Conservation (phyloP, 164 flowering plant genomes). For the Vitis cinerea region DNA sequence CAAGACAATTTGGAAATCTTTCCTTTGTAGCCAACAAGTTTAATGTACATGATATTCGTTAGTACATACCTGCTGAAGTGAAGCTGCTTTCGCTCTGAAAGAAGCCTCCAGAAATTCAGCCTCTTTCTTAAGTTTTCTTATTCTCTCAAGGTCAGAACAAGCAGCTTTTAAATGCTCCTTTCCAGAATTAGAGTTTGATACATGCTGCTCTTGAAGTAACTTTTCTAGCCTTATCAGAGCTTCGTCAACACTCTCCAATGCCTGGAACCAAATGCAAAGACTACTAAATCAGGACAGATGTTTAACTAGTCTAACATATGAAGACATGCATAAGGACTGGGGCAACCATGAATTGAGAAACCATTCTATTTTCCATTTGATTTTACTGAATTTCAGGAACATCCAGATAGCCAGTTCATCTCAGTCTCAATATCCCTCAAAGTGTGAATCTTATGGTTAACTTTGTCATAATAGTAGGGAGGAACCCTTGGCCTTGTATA, state of each 20-base stretch:
- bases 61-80: constrained; percentile 69
- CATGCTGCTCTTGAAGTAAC: constrained; percentile 84
- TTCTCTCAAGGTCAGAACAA: constrained; percentile 95
- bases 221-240: constrained; percentile 79
- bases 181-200: constrained; percentile 71
- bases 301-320: neutral
- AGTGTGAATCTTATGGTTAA: too few species aligned
- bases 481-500: too few species aligned
- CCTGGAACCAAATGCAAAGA: constrained; percentile 43
- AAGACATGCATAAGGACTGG: constrained; percentile 4
- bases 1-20: too few species aligned
- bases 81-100: constrained; percentile 95
- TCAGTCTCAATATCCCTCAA: too few species aligned
- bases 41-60: too few species aligned
- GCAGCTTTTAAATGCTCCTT: constrained; percentile 94
- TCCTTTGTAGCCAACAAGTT: too few species aligned
- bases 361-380: neutral
- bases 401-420: too few species aligned
- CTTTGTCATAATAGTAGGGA: too few species aligned
- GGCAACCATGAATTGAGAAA: neutral
- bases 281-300: constrained; percentile 2
- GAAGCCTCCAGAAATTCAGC: constrained; percentile 98
- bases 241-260: constrained; percentile 92
- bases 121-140: constrained; percentile 93
- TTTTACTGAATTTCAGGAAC: too few species aligned